phyloP scores from a whole-genome alignment of 805 yeast species.

The Maudiozyma bulderi region DNA sequence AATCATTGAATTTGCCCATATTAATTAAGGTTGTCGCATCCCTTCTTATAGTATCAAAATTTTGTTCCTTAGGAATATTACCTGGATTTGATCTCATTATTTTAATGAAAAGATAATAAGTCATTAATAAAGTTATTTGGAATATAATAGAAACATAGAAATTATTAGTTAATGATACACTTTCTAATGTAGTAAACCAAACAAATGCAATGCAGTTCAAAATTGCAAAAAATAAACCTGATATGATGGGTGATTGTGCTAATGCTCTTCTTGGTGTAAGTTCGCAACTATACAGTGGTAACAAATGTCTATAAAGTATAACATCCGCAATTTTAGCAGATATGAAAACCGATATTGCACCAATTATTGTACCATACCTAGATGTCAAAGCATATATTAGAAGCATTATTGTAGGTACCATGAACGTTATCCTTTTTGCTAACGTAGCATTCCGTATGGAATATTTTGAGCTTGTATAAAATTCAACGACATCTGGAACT shows the following conservation, averaged over 20 bases:
- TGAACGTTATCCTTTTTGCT: not conserved
- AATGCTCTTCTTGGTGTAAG: constrained; percentile 27
- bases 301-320: constrained; percentile 31
- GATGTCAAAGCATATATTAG: no score
- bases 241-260: constrained; percentile 60
- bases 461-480: constrained; percentile 28
- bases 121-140: not conserved
- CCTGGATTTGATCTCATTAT: constrained; percentile 79
- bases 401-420: not conserved
- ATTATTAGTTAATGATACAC: constrained; percentile 20
- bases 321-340: not conserved
- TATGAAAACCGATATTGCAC: not conserved
- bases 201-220: constrained; percentile 49
- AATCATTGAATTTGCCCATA: constrained; percentile 58
- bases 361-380: not conserved
- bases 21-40: constrained; percentile 50
- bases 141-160: not conserved
- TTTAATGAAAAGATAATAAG: constrained; percentile 26
- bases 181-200: constrained; percentile 49
- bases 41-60: constrained; percentile 31
- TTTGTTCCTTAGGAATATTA: constrained; percentile 50
- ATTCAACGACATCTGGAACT: constrained; percentile 34
- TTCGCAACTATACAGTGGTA: constrained; percentile 31
- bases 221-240: constrained; percentile 72
- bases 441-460: constrained; percentile 37